Evolutionary conservation across 2,329 filamentous ascomycete species (phyloP).

Genomic region (Fusarium sp.): DNA sequence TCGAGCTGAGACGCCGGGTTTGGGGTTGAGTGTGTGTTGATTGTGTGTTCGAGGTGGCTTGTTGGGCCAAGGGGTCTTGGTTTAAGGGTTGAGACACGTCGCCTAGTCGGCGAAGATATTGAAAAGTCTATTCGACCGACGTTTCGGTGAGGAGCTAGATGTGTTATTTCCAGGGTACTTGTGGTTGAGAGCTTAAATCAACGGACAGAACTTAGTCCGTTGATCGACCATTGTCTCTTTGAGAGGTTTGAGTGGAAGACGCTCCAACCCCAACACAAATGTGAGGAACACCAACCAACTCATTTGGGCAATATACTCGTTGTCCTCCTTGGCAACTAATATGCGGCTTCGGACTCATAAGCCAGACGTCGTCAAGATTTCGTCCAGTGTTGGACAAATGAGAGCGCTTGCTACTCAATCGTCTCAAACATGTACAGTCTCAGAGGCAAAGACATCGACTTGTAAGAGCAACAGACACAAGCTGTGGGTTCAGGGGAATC

Average conservation of each 20-base stretch:
- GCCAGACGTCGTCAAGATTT: neutral
- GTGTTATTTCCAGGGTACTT: too few relatives aligned
- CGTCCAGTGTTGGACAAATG: neutral
- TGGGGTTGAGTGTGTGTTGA: too few relatives aligned
- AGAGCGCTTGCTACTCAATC: neutral
- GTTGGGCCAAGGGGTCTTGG: neutral
- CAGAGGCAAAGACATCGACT: neutral
- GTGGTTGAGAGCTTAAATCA: too few relatives aligned
- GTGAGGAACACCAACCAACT: rapidly evolving
- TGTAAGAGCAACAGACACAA: neutral
- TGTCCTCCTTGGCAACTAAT: neutral
- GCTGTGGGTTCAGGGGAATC: neutral
- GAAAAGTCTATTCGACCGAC: too few relatives aligned
- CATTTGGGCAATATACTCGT: neutral
- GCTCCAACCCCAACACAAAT: neutral
- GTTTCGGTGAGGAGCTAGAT: too few relatives aligned
- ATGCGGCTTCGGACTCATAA: neutral
- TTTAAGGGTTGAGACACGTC: neutral
- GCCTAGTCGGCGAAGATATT: neutral
- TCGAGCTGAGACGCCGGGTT: too few relatives aligned
- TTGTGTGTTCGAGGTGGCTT: neutral
- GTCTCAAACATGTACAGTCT: neutral
- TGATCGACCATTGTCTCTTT: neutral
- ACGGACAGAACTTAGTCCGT: too few relatives aligned
- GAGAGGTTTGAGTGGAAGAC: neutral